Percentiles rank a stretch among this genome's conserved stretches.
Evolutionary conservation across 495 filamentous ascomycete species (phyloP).

Genomic region (Chaetomium tenue): DNA sequence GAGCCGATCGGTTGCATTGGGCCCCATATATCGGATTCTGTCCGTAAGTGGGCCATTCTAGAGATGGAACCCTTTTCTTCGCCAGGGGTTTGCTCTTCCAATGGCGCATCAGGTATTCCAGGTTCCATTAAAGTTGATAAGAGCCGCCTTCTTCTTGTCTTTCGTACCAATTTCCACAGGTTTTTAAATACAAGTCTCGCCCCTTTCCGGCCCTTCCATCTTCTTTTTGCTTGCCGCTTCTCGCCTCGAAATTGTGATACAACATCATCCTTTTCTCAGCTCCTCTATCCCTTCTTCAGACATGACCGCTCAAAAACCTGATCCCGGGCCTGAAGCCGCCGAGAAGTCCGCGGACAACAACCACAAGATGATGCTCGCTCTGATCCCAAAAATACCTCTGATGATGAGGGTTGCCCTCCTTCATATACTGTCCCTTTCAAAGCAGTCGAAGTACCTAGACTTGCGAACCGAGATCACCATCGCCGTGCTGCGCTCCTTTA

Average conservation of each 20-base stretch:
- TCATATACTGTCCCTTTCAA: conserved; percentile 64
- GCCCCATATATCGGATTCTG: neutral
- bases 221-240: neutral
- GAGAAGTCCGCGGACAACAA: conserved; percentile 24
- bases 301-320: conserved; percentile 15
- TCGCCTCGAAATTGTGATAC: neutral
- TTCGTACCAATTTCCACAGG: too few relatives aligned
- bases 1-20: neutral
- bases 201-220: neutral
- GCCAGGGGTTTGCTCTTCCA: neutral
- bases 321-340: neutral
- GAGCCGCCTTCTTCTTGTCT: too few relatives aligned
- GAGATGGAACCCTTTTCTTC: neutral
- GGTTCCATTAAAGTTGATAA: too few relatives aligned
- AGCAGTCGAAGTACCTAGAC: conserved; percentile 71
- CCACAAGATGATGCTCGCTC: conserved; percentile 44
- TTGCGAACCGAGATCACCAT: conserved; percentile 72
- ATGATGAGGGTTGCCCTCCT: conserved; percentile 64
- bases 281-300: neutral
- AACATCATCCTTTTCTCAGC: neutral
- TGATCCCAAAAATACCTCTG: conserved; percentile 62
- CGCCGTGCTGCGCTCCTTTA: conserved; percentile 64
- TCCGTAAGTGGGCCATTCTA: conserved; percentile 2
- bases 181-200: neutral
- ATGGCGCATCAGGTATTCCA: too few relatives aligned